phyloP scores from a whole-genome alignment of 177 flowering plant genomes.

The Vitis hybrid region DNA sequence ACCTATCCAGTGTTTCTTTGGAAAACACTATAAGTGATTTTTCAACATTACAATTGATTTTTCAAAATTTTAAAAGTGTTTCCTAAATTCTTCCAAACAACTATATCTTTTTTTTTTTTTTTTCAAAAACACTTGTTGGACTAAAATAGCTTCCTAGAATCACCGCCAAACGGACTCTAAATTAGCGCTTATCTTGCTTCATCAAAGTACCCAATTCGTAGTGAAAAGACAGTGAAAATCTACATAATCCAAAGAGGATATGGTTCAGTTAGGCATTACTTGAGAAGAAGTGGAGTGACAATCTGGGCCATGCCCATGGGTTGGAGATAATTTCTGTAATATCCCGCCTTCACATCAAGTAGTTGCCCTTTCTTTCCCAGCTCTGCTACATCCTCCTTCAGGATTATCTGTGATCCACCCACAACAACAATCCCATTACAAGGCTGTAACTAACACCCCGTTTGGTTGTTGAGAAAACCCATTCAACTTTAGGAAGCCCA shows the following conservation, averaged over 20 bases:
- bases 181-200: no score
- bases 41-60: no score
- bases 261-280: constrained; percentile 33
- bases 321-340: constrained; percentile 63
- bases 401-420: constrained; percentile 46
- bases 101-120: no score
- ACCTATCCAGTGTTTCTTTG: no score
- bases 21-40: no score
- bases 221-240: neutral
- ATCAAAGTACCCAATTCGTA: neutral
- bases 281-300: constrained; percentile 67
- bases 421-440: neutral
- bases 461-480: constrained; percentile 2
- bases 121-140: no score
- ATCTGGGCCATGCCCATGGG: constrained; percentile 80
- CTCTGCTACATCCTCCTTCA: constrained; percentile 75
- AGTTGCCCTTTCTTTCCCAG: constrained; percentile 82
- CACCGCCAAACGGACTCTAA: no score
- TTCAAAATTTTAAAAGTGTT: no score
- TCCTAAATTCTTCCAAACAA: no score
- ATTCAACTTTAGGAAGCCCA: neutral
- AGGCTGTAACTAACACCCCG: neutral
- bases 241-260: neutral
- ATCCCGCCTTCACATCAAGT: constrained; percentile 80
- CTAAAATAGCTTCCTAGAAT: no score